Evolutionary conservation across 2,329 filamentous ascomycete genomes (phyloP).

Genomic region (Gaeumannomyces sp.): DNA sequence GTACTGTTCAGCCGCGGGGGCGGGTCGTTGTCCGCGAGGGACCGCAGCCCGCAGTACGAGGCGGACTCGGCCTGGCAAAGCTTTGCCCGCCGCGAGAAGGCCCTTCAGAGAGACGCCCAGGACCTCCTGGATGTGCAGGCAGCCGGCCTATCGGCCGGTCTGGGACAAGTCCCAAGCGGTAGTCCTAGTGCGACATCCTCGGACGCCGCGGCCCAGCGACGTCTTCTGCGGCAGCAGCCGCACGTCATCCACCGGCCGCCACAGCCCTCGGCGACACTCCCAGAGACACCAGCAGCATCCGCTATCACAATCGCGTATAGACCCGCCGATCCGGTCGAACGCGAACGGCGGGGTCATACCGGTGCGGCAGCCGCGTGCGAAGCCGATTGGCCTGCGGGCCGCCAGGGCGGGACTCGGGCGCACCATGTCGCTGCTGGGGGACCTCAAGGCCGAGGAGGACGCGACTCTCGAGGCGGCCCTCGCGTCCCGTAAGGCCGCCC

Average conservation of each 20-base stretch:
- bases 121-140: conserved; percentile 43
- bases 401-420: conserved; percentile 60
- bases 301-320: conserved; percentile 33
- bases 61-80: conserved; percentile 41
- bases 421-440: conserved; percentile 57
- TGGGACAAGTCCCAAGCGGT: conserved; percentile 20
- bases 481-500: conserved; percentile 47
- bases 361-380: conserved; percentile 49
- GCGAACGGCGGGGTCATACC: conserved; percentile 49
- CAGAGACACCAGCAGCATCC: conserved; percentile 12
- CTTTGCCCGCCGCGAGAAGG: conserved; percentile 38
- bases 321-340: conserved; percentile 31
- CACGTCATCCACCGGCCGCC: conserved; percentile 29
- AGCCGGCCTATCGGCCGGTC: conserved; percentile 33
- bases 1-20: conserved; percentile 31
- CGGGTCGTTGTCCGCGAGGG: conserved; percentile 12
- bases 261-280: not conserved
- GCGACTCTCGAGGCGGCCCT: conserved; percentile 52
- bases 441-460: conserved; percentile 64
- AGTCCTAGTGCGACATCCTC: conserved; percentile 14
- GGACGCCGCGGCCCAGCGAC: conserved; percentile 30
- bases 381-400: conserved; percentile 50
- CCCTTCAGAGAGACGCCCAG: conserved; percentile 42
- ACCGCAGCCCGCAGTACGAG: conserved; percentile 22
- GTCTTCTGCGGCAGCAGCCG: conserved; percentile 27